Evolutionary conservation across 2,329 filamentous ascomycete species (phyloP).

Genomic region (Aspergillus brunneoviolaceus): DNA sequence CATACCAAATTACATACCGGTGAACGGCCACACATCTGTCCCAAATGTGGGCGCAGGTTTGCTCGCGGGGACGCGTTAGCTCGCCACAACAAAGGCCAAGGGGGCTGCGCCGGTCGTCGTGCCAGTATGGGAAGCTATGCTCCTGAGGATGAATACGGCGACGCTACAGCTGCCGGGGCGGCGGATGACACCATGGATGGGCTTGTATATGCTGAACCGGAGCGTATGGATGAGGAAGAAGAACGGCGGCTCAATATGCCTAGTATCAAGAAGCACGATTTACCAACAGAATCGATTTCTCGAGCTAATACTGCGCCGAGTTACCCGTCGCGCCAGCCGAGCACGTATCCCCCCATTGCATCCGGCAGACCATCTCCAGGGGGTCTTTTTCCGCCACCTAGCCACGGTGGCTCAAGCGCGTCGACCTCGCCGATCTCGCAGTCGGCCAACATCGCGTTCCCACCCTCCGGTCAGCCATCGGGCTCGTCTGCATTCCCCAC

Average conservation of each 20-base stretch:
- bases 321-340: conserved; percentile 65
- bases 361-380: conserved; percentile 51
- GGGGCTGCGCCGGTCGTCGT: conserved; percentile 88
- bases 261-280: conserved; percentile 71
- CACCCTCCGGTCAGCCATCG: conserved; percentile 39
- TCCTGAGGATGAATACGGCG: conserved; percentile 68
- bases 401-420: conserved; percentile 57
- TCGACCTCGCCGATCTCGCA: conserved; percentile 55
- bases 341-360: conserved; percentile 74
- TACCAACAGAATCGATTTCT: conserved; percentile 52
- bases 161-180: conserved; percentile 44
- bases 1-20: conserved; percentile 96
- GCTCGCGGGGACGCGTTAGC: conserved; percentile 92
- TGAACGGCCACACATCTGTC: conserved; percentile 90
- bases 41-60: conserved; percentile 92
- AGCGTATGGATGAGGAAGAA: conserved; percentile 52
- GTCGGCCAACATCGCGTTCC: conserved; percentile 39
- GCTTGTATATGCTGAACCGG: conserved; percentile 57
- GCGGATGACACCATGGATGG: conserved; percentile 63
- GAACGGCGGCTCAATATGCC: conserved; percentile 57
- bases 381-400: conserved; percentile 62
- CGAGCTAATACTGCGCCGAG: conserved; percentile 40
- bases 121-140: conserved; percentile 82
- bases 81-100: conserved; percentile 91
- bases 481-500: conserved; percentile 67